phyloP scores from a whole-genome alignment of 352 stramenopile genomes.

The Phytophthora pluvialis region DNA sequence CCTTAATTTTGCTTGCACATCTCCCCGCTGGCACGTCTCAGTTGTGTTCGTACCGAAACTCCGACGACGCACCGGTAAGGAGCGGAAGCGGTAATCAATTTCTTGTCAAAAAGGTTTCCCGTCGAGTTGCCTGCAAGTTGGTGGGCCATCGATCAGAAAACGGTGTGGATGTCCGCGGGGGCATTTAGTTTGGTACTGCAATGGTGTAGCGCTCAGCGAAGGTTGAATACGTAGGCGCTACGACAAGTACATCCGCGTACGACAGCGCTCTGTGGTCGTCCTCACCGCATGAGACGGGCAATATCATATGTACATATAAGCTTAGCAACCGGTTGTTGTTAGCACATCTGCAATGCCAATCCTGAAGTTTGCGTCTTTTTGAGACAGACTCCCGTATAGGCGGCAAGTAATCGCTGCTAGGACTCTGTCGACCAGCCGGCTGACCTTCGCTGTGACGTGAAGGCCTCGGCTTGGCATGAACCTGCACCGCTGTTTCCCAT shows the following conservation, averaged over 20 bases:
- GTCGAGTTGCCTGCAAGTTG: constrained; percentile 3
- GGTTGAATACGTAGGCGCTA: not conserved
- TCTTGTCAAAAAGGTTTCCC: constrained; percentile 17
- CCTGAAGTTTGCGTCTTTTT: constrained; percentile 30
- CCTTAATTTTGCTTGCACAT: constrained; percentile 21
- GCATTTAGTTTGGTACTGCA: not conserved
- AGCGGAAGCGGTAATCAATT: constrained; percentile 15
- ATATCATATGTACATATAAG: too few relatives aligned
- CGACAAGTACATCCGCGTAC: too few relatives aligned
- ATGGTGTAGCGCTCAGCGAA: not conserved
- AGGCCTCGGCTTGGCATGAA: not conserved
- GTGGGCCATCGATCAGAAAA: constrained; percentile 10
- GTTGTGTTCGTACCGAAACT: constrained; percentile 2
- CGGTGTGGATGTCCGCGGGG: not conserved
- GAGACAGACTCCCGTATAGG: constrained; percentile 1
- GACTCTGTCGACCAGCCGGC: not conserved
- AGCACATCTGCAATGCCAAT: constrained; percentile 19
- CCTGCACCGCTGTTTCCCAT: not conserved
- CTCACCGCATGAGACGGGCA: constrained; percentile 10
- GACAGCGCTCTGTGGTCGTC: not conserved
- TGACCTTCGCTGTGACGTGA: not conserved
- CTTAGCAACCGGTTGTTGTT: constrained; percentile 2
- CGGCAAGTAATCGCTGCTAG: constrained; percentile 7
- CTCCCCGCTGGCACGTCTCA: constrained; percentile 9
- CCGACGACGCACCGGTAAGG: constrained; percentile 1